These are phyloP conservation scores for Theobroma cacao DNA, from an alignment of 345 rosid species.

Conservation along the genomic window DNA sequence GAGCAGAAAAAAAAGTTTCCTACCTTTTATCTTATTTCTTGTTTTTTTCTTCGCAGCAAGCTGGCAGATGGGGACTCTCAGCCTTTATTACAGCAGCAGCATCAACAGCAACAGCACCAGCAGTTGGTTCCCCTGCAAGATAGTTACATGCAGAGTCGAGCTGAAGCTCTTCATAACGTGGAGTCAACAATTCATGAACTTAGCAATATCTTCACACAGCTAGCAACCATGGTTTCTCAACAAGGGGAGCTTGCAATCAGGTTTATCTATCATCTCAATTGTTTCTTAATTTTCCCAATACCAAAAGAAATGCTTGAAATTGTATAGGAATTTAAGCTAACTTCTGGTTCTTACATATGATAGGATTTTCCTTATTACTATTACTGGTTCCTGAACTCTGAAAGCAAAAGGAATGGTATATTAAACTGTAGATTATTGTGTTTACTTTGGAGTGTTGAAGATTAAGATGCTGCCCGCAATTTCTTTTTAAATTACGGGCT, in stretches of 20 bases:
- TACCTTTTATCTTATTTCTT: background rate
- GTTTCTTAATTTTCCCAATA: background rate
- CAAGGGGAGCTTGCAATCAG: constrained; percentile 92
- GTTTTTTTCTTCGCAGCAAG: constrained; percentile 37
- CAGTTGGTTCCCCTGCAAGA: constrained; percentile 76
- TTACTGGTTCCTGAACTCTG: background rate
- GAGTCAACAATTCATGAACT: constrained; percentile 89
- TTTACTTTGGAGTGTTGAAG: background rate
- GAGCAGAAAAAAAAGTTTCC: background rate
- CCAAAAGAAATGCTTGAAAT: background rate
- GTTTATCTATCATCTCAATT: constrained; percentile 26
- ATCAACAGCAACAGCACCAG: constrained; percentile 57
- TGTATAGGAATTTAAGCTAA: background rate
- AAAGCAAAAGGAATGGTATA: background rate
- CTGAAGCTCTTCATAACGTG: constrained; percentile 76
- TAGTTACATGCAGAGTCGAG: constrained; percentile 80
- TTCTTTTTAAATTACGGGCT: no score
- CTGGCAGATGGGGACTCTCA: constrained; percentile 53
- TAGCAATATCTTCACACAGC: constrained; percentile 68
- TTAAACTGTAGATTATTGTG: background rate
- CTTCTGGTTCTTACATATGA: background rate
- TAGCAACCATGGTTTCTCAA: constrained; percentile 85
- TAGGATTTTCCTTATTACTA: background rate
- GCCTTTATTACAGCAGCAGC: no score
- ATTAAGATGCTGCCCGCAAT: background rate